Percentiles rank a stretch among this genome's conserved stretches.
These are phyloP conservation scores for Leucoagaricus sp. DNA, from an alignment of 1,284 basidiomycete species.

Conservation along the genomic window DNA sequence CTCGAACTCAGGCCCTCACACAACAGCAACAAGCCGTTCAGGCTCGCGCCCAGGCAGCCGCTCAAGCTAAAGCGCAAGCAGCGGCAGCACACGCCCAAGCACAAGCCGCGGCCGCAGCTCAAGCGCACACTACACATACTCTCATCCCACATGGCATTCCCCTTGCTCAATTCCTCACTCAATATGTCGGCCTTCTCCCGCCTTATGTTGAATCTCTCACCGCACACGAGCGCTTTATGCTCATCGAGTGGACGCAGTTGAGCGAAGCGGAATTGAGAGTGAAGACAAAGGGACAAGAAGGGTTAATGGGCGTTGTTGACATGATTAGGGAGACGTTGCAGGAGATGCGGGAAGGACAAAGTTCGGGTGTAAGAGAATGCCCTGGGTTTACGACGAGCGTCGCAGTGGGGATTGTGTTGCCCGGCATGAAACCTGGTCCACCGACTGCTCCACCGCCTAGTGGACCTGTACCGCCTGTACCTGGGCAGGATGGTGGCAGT, in stretches of 20 bases:
- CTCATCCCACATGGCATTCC: constrained; percentile 9
- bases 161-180: constrained; percentile 6
- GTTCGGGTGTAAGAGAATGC: not conserved
- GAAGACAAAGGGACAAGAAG: constrained; percentile 2
- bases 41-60: too few relatives aligned
- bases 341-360: too few relatives aligned
- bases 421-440: too few relatives aligned
- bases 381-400: constrained; percentile 9
- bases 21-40: too few relatives aligned
- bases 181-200: constrained; percentile 2
- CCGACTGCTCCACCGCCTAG: not conserved
- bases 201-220: constrained; percentile 1
- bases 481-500: not conserved
- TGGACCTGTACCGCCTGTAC: constrained; percentile 4
- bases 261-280: constrained; percentile 5
- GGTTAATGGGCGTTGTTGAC: not conserved
- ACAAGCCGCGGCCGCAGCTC: not conserved
- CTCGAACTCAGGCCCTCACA: too few relatives aligned
- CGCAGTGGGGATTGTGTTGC: constrained; percentile 7
- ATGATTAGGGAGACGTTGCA: constrained; percentile 9
- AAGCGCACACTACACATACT: not conserved
- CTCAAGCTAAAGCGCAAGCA: too few relatives aligned
- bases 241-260: constrained; percentile 11
- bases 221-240: not conserved
- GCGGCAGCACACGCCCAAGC: not conserved